Percentiles rank a stretch among this genome's conserved stretches.
phyloP scores from a whole-genome alignment of 352 stramenopile species.

The Globisporangium alternatum region DNA sequence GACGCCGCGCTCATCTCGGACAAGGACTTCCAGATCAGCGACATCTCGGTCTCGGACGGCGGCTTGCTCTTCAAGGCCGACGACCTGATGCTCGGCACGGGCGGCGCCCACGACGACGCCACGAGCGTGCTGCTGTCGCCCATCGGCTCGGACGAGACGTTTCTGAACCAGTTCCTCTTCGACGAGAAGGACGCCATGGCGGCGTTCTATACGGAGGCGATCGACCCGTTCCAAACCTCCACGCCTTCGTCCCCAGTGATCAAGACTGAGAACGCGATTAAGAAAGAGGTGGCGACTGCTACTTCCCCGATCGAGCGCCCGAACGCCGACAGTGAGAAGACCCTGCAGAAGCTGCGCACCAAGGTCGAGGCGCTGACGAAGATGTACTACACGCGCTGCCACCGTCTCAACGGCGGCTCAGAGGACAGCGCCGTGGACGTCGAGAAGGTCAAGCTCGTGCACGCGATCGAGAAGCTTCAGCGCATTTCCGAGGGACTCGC shows the following conservation, averaged over 20 bases:
- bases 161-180: slow-evolving; percentile 37
- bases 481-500: slow-evolving; percentile 44
- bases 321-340: slow-evolving; percentile 25
- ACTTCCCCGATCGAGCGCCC: slow-evolving; percentile 11
- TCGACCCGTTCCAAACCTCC: slow-evolving; percentile 51
- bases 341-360: slow-evolving; percentile 43
- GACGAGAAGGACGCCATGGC: slow-evolving; percentile 65
- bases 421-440: slow-evolving; percentile 24
- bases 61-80: slow-evolving; percentile 19
- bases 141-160: slow-evolving; percentile 46
- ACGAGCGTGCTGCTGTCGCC: slow-evolving; percentile 59
- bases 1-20: slow-evolving; percentile 12
- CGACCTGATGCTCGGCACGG: slow-evolving; percentile 22
- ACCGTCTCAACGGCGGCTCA: slow-evolving; percentile 28
- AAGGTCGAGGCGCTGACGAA: slow-evolving; percentile 51
- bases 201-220: slow-evolving; percentile 54
- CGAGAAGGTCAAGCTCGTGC: slow-evolving; percentile 47
- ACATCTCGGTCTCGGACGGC: slow-evolving; percentile 34
- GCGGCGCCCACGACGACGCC: slow-evolving; percentile 23
- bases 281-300: not conserved
- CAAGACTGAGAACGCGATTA: slow-evolving; percentile 12
- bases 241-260: slow-evolving; percentile 14
- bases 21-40: slow-evolving; percentile 41
- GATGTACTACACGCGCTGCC: slow-evolving; percentile 65
- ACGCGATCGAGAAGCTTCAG: slow-evolving; percentile 48